Base-by-base conservation (phyloP, 2,329 filamentous ascomycete genomes). In the Trichoderma harzianum region DNA sequence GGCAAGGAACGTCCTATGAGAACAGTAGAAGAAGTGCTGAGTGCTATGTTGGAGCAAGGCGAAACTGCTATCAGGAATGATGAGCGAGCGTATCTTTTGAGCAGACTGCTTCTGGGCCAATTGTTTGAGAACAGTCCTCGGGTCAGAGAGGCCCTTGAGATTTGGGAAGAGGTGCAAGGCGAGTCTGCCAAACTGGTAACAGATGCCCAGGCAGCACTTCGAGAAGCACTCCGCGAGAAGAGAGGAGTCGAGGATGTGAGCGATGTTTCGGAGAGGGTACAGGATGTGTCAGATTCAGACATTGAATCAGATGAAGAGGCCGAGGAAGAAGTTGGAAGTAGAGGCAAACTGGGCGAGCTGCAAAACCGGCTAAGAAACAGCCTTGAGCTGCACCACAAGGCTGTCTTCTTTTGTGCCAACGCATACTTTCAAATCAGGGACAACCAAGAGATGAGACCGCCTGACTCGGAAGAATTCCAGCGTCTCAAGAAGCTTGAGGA, bases 41-140 rank as follows among this genome's bases (percentile, higher is more conserved):
- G 94, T 74, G 90, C 91, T 5, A 98, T 99, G 95, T 91, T 98
- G 72, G 94, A 97, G 70, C 91, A 95, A 77, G 94, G 92, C 57
- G 92, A 95, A 71, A 84, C 84, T 7, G 79, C 82, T 1, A 87
- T 95, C 71, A 88, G 91, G 66, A 82, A 86, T 0, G 91, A 95
- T 72, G 91, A 96, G 77, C 88, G 94, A 67, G 83, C 85, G 2
- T 85, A 91, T 62, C 84, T 97, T 7, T 79, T 88, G 3, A 85
- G 85, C 39, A 89, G 89, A 73, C 83, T 97, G 58, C 87, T 86
- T 18, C 86, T 89, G 69, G 95, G 93, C 0, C 95, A 98, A 75
- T 82, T 98, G 4, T 85, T 92, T 51, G 94, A 95, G 73, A 94
- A 94, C 76, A 90, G 91, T 7, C 88, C 90, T 43, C 84, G 88